Base-by-base conservation (phyloP, 2,329 filamentous ascomycete species). In the Botrytis deweyae region DNA sequence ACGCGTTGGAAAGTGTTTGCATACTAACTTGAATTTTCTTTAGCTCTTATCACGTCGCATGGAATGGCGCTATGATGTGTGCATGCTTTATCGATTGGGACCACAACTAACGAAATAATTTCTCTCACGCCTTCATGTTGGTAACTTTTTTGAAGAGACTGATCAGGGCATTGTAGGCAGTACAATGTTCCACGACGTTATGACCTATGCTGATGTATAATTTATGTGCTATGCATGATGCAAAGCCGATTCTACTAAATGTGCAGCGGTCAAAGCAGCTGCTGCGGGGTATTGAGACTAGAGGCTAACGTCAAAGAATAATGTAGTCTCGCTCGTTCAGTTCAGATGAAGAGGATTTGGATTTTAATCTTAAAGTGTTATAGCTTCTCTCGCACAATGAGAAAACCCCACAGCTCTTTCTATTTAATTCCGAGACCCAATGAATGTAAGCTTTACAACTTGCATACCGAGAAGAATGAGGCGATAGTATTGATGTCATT, bases 71-170 rank as follows among this genome's bases (percentile, higher is more conserved):
- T 66, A 33, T 52, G 65, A 68, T 68, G 36, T 29, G 46, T 68
- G 65, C 65, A 68, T 55, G 65, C 44, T 68, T 68, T 22, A n/a
- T 42, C 36, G 18, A 40, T 68, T 68, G 36, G 25, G 14, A n/a
- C 49, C 49, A 52, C 25, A 52, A 52, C 42, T 36, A 25, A 29
- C 6, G 42, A 36, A 49, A 49, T 36, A 8, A 36, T 46, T 9
- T 46, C n/a, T 65, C 42, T 29, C 36, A 36, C n/a, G 18, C 16
- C 16, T 64, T 20, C 40, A 29, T 29, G 29, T 64, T 44, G 40
- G 16, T n/a, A 29, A 6, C 40, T 29, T 64, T 44, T 4, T 6
- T 29, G 40, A 25, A 36, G 10, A 42, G 49, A 40, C 40, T 25
- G 36, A 55, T 40, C 25, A 68, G 25, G 52, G 8, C 2, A 55